These are phyloP conservation scores for Cicer pinnatifidum DNA, from an alignment of 306 rosid genomes.

Conservation along the genomic window DNA sequence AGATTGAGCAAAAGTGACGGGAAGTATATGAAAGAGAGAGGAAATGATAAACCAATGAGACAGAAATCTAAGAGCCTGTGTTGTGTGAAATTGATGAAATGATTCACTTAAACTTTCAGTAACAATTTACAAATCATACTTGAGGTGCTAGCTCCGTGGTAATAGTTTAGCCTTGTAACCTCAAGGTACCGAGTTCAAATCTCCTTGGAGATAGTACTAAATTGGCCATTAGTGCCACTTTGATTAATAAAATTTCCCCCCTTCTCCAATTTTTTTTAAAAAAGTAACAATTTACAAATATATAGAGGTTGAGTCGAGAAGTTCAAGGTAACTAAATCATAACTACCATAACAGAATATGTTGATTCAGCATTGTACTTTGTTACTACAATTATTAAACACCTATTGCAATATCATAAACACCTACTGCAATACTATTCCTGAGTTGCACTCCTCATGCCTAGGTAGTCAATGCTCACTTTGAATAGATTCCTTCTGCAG, in stretches of 20 bases:
- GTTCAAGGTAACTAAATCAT: neutral
- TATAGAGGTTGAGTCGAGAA: neutral
- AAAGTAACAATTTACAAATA: neutral
- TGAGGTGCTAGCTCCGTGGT: no score
- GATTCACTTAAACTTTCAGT: constrained; percentile 7
- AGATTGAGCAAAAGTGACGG: constrained; percentile 12
- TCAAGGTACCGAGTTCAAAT: no score
- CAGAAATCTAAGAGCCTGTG: constrained; percentile 4
- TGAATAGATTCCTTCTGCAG: constrained; percentile 35
- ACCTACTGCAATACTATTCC: neutral
- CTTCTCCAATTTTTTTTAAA: no score
- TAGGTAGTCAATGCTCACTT: constrained; percentile 24
- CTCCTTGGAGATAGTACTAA: no score
- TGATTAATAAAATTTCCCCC: no score
- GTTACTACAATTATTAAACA: neutral
- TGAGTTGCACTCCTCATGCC: constrained; percentile 31
- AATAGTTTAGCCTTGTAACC: no score
- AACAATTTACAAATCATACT: neutral
- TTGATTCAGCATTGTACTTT: neutral
- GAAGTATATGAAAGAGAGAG: neutral
- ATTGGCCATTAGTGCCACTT: no score
- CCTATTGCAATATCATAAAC: neutral
- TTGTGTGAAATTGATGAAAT: constrained; percentile 16
- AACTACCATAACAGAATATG: constrained; percentile 4
- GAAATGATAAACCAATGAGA: constrained; percentile 4